Base-by-base conservation (phyloP, 2,329 filamentous ascomycete species). In the Hymenoscyphus repandus region DNA sequence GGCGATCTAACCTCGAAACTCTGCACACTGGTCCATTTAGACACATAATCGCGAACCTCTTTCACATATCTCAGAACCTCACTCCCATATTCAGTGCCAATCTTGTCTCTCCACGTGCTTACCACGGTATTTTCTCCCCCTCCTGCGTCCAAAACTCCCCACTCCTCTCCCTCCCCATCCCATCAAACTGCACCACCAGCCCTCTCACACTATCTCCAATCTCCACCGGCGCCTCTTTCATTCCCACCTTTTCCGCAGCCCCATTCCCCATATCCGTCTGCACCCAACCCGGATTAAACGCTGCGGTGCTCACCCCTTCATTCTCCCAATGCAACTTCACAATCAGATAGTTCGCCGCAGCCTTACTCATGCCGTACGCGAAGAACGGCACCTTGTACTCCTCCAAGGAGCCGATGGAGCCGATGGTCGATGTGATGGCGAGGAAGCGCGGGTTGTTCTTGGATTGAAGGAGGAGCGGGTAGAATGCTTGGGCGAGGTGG, bases 341-440 rank as follows among this genome's bases (percentile, higher is more conserved):
- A 2, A 64, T 61, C 22, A 70, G 48, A 34, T 54, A 70, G 36
- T 70, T 68, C 30, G 65, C 50, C 6, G 52, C 55, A 2, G 55
- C 45, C 60, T 78, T 77, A 42, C 65, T 66, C 1, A 70, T 56
- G 0, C 69, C 74, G 43, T 78, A 77, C 1, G 66, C 64, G 2
- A 68, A 58, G 39, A 55, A 58, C 1, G 57, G 59, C 0, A 52
- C 46, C 0, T 37, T 45, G 10, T 38, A 13, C 1, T 51, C 39
- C 15, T 51, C 36, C 34, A 59, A 45, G 2, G 18, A 12, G 0
- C 22, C 39, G 12, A 64, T 56, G 6, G 55, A 57, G 1, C 55
- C 62, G 18, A 61, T 31, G 5, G 7, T 63, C 0, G 56, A 53
- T 3, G 67, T 69, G 6, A 71, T 65, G 41, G 75, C 68, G 2